Base-by-base conservation (phyloP, 2,329 filamentous ascomycete genomes). In the Akanthomyces muscarius region DNA sequence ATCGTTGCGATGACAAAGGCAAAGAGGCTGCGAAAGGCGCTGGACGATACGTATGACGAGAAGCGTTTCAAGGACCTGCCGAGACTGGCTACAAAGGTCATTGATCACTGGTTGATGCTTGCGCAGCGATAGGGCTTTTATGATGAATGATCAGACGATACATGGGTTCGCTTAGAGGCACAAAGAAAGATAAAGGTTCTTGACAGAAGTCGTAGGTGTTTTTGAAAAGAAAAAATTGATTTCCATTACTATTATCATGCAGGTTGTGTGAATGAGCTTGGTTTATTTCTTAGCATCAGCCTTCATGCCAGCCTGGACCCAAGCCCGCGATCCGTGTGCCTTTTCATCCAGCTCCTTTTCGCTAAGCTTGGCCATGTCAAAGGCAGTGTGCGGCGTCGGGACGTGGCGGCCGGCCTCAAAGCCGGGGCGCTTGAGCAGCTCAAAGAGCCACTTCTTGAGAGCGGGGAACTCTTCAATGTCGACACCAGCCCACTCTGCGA, bases 391-490 rank as follows among this genome's bases (percentile, higher is more conserved):
- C 36, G 76, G 82, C 13, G 82, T 79, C 3, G 91, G 91, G 14
- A 94, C 86, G 76, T 94, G 82, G 62, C 86, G 81, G 23, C 91
- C 92, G 75, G 88, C 90, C 76, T 94, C 86, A 21, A 93, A 83
- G 2, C 81, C 91, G 0, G 89, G 86, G 1, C 91, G 83, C 66
- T 84, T 80, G 18, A 87, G 79, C 76, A 96, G 83, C 65, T 81
- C 82, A 68, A 90, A 84, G 65, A 94, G 82, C 92, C 92, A 97
- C 44, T 86, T 86, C 71, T 91, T 86, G 65, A 97, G 73, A 55
- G 84, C 74, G 3, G 91, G 91, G 75, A 94, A 96, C 64, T 92
- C 87, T 1, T 87, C 79, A 61, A 94, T 85, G 57, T 92, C 84
- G 50, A 80, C 56, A 42, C 76, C 77, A 3, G 75, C 67, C 77